phyloP scores from a whole-genome alignment of 371 early-diverging fungal species.

The Mortierella sp. region DNA sequence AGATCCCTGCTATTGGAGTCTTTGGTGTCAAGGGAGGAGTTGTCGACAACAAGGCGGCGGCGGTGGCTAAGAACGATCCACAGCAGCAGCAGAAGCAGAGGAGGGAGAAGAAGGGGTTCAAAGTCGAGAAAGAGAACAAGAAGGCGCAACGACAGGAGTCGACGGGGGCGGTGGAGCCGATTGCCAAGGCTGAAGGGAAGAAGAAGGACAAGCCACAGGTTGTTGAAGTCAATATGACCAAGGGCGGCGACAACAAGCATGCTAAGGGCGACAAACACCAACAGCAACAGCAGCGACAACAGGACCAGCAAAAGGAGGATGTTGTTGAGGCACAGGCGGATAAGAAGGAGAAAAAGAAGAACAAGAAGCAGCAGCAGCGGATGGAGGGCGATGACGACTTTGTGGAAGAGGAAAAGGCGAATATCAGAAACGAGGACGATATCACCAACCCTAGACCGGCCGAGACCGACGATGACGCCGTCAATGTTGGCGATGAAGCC shows the following conservation, averaged over 20 bases:
- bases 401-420: not conserved
- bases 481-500: not conserved
- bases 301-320: not conserved
- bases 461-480: not conserved
- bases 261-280: slow-evolving; percentile 1
- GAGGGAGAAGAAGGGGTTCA: not conserved
- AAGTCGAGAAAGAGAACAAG: not conserved
- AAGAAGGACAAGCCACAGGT: slow-evolving; percentile 4
- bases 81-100: not conserved
- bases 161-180: not conserved
- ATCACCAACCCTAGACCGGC: not conserved
- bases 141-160: not conserved
- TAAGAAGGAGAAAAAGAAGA: not conserved
- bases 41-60: not conserved
- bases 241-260: slow-evolving; percentile 4
- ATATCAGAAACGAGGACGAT: not conserved
- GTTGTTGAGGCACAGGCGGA: not conserved
- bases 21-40: not conserved
- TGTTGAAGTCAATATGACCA: not conserved
- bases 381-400: not conserved
- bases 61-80: not conserved
- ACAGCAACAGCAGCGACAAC: not conserved
- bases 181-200: not conserved
- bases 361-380: not conserved
- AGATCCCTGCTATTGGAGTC: not conserved